A percentile compares a stretch with the other conserved stretches of the same genome.
These are phyloP conservation scores for Heritiera littoralis DNA, from an alignment of 345 rosid genomes.

Conservation along the genomic window DNA sequence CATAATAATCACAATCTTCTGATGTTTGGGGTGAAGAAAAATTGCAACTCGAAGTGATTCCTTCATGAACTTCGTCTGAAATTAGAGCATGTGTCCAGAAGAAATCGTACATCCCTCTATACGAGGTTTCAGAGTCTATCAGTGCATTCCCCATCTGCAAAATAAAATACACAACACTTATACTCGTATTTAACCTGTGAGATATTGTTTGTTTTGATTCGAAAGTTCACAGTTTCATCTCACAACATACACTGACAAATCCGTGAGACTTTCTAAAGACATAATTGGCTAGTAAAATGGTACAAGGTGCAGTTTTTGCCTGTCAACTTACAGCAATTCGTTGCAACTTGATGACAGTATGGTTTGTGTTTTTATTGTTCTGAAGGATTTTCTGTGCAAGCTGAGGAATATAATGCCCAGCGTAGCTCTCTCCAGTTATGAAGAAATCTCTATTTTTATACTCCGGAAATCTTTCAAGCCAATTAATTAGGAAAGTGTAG, in stretches of 20 bases:
- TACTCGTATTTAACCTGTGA: not conserved
- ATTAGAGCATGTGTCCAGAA: not conserved
- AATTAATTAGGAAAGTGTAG: constrained; percentile 45
- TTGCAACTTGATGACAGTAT: not conserved
- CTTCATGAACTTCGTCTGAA: not conserved
- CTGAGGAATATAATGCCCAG: constrained; percentile 56
- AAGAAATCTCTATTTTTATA: constrained; percentile 40
- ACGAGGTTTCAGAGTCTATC: not conserved
- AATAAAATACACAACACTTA: too few species aligned
- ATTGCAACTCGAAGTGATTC: constrained; percentile 6
- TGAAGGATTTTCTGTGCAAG: constrained; percentile 31
- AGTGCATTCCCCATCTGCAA: not conserved
- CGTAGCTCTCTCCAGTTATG: constrained; percentile 51
- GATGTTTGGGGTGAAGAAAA: not conserved
- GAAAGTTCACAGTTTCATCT: too few species aligned
- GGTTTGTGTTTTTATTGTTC: not conserved
- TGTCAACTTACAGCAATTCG: constrained; percentile 13
- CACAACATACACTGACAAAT: too few species aligned
- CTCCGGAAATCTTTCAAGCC: constrained; percentile 47
- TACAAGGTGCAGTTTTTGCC: too few species aligned
- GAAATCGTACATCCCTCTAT: not conserved
- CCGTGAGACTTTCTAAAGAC: too few species aligned
- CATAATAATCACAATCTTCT: not conserved
- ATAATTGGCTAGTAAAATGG: not conserved
- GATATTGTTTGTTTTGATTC: too few species aligned